phyloP scores from a whole-genome alignment of 768 basidiomycete species.

The Russula abietina region DNA sequence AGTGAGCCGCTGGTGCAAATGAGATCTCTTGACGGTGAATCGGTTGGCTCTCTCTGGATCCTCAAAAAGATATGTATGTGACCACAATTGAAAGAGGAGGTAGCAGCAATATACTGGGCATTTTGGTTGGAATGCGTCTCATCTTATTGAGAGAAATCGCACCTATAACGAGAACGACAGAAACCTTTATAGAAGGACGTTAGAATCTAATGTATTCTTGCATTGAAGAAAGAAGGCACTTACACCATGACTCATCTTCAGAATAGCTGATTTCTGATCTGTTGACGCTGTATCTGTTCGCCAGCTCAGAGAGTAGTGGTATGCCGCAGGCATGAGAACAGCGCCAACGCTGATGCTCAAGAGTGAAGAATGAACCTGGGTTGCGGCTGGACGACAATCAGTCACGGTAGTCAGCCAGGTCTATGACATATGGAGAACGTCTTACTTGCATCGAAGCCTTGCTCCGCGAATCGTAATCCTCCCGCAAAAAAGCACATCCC shows the following conservation, averaged over 20 bases:
- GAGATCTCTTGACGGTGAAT: constrained; percentile 10
- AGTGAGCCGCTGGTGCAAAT: neutral
- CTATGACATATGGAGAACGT: neutral
- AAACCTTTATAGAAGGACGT: constrained; percentile 43
- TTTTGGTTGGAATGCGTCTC: neutral
- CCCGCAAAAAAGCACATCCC: constrained; percentile 86
- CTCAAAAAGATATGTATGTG: constrained; percentile 67
- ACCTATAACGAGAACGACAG: constrained; percentile 76
- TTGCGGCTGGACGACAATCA: constrained; percentile 44
- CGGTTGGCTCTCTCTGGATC: constrained; percentile 29
- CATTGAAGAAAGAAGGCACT: constrained; percentile 27
- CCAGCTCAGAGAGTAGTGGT: constrained; percentile 53
- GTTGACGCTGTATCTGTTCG: constrained; percentile 19
- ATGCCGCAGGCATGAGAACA: constrained; percentile 72
- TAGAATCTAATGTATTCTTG: neutral
- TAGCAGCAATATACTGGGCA: constrained; percentile 65
- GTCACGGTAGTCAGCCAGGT: neutral
- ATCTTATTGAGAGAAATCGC: neutral
- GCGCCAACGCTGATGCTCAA: constrained; percentile 73
- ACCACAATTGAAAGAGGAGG: constrained; percentile 73
- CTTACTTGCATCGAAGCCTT: constrained; percentile 68
- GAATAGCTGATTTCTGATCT: constrained; percentile 43
- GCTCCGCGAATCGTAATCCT: constrained; percentile 68
- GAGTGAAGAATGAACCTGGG: constrained; percentile 68
- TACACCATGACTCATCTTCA: constrained; percentile 75